Base-by-base conservation (phyloP, 1,139 yeast species). In the Arxiozyma slooffiae region DNA sequence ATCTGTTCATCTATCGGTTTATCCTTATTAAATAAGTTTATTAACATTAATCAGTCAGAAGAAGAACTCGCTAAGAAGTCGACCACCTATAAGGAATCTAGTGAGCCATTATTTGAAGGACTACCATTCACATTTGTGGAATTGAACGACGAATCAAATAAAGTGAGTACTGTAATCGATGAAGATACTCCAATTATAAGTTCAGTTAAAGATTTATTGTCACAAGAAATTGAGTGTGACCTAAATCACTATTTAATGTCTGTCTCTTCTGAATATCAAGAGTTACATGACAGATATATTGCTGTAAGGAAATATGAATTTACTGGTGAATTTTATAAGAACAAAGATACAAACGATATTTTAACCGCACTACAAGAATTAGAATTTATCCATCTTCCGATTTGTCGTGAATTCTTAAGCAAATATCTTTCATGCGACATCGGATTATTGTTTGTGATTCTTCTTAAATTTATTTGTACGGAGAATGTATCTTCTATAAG, bases 371-470 rank as follows among this genome's bases (percentile, higher is more conserved):
- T 53, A 17, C 55, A 55, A 14, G 53, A 51, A 36, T 49, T 55
- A 21, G 39, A 48, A 30, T 44, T 47, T 26, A 53, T 55, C 26
- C 57, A 55, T 39, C 38, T 52, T 5, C 57, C 57, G n/a, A 46
- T 55, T 22, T 43, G 51, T 41, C 38, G 39, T 14, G 41, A 40
- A n/a, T 53, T 53, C 44, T 41, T 53, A 44, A 30, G 37, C 20
- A 45, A 43, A 36, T 53, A 47, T 30, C 36, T 46, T 16, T 20
- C 48, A 24, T 38, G 24, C 6, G 50, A 52, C 26, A 38, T 44
- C n/a, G 52, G 53, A 17, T 43, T 50, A 16, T 23, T 52, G 24
- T 45, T 55, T 30, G 47, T 37, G 44, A 42, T 52, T 8, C 34
- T 55, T 11, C 20, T 50, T 11, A 55, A 55, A 44, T 21, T 50